A percentile compares a stretch with the other conserved stretches of the same genome.
These are phyloP conservation scores for Trametes villosa DNA, from an alignment of 768 basidiomycete genomes.

Conservation along the genomic window DNA sequence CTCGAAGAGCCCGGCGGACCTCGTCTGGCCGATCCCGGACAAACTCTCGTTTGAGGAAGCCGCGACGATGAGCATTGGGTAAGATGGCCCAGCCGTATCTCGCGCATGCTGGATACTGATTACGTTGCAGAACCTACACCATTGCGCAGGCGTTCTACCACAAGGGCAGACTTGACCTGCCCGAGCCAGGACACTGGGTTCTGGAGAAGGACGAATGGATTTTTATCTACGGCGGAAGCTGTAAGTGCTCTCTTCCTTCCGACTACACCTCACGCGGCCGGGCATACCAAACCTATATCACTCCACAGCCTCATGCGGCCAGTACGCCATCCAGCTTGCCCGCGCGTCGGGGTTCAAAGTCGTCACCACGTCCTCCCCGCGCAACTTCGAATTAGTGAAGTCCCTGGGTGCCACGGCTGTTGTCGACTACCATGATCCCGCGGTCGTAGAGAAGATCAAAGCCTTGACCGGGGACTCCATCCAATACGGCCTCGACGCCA, in stretches of 20 bases:
- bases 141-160: conserved; percentile 10
- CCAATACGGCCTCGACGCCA: conserved; percentile 26
- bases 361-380: conserved; percentile 40
- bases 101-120: too few relatives aligned
- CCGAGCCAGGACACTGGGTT: background rate
- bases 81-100: background rate
- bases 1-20: conserved; percentile 21
- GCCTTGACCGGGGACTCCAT: conserved; percentile 24
- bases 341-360: conserved; percentile 37
- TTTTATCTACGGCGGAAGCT: conserved; percentile 30
- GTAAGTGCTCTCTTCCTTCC: conserved; percentile 12
- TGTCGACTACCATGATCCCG: conserved; percentile 34
- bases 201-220: conserved; percentile 1
- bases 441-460: conserved; percentile 32
- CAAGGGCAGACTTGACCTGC: background rate
- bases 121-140: background rate
- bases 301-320: conserved; percentile 41
- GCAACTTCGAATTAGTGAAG: conserved; percentile 42
- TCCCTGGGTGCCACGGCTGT: conserved; percentile 43
- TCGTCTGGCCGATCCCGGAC: conserved; percentile 22
- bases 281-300: background rate
- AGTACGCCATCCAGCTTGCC: conserved; percentile 39
- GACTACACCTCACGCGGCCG: background rate
- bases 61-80: conserved; percentile 19
- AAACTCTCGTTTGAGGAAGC: conserved; percentile 17